Percentiles rank a stretch among this genome's conserved stretches.
Conservation (phyloP, 495 filamentous ascomycete species). For the Hypoxylon intermedium region DNA sequence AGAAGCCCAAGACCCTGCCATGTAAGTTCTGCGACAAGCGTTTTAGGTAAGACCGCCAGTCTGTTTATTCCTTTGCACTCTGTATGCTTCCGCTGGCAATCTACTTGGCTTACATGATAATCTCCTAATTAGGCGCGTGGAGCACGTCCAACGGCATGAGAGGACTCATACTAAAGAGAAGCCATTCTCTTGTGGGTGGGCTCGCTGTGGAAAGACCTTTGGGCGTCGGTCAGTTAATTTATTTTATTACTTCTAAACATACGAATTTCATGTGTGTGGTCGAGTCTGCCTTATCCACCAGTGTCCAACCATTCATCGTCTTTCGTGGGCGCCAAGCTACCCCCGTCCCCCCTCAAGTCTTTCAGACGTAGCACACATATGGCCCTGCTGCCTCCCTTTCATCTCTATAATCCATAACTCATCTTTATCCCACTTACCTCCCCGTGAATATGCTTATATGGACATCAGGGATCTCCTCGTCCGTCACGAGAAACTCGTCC, state of each 20-base stretch:
- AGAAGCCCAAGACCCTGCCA: constrained; percentile 61
- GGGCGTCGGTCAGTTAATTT: constrained; percentile 59
- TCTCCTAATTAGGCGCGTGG: constrained; percentile 59
- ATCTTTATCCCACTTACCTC: constrained; percentile 18
- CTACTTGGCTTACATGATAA: constrained; percentile 40
- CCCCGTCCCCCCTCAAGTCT: constrained; percentile 24
- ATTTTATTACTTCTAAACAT: constrained; percentile 27
- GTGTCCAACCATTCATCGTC: constrained; percentile 33
- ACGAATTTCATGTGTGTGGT: constrained; percentile 28
- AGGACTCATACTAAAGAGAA: constrained; percentile 68
- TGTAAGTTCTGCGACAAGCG: constrained; percentile 63
- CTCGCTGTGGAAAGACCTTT: constrained; percentile 64
- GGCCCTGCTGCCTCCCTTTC: constrained; percentile 27
- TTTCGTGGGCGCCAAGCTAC: constrained; percentile 34
- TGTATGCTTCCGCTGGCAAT: constrained; percentile 52
- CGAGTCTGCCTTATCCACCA: constrained; percentile 30
- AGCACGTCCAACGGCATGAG: constrained; percentile 67
- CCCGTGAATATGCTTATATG: constrained; percentile 56
- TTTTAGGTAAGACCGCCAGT: constrained; percentile 56
- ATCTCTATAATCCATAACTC: constrained; percentile 23
- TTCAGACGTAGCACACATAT: constrained; percentile 18
- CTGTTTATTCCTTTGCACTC: constrained; percentile 38
- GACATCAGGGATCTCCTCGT: constrained; percentile 73
- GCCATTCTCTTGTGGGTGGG: constrained; percentile 62
- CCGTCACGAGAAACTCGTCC: constrained; percentile 76